Evolutionary conservation across 176 grass and related monocot genomes (phyloP), one percentile per base, ranked within the genome.

Genomic region (Saccharum spontaneum): DNA sequence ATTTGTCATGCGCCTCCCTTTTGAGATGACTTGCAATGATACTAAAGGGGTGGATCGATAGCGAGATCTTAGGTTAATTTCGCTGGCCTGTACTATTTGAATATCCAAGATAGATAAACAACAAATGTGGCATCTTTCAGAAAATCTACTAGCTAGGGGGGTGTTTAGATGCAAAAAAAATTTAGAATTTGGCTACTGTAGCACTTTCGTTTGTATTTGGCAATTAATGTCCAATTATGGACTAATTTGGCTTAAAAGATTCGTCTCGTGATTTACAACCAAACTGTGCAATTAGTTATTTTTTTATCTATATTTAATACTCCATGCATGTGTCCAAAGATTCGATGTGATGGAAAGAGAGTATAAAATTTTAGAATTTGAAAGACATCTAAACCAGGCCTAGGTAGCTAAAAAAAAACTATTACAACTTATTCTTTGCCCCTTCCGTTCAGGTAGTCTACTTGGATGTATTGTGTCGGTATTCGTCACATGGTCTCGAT

Each of bases 391-490:
- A n/a, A n/a, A n/a, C n/a, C n/a, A n/a, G n/a, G n/a, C n/a, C n/a
- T n/a, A n/a, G 22, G n/a, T 4, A 61, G 57, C 57, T 61, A 61
- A 3, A 61, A 61, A 60, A 61, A 61, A 61, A 54, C 23, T 20
- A 77, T n/a, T 45, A 8, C 14, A 81, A 20, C 40, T 76, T 82
- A 52, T 65, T 82, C 59, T 62, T 52, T 44, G 54, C 12, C 28
- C 10, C 8, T 78, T 82, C 24, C 43, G 65, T 82, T 86, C 73
- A 90, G 83, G 83, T 86, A 73, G 20, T 44, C 66, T 78, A 66
- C 67, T 79, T 86, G 79, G 84, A 86, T 67, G 83, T 83, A 49
- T 87, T 61, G 84, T 83, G 88, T 86, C 57, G 7, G 73, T 83
- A 82, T 86, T 9, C 0, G 5, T 79, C 84, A 86, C 84, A 86